Percentiles rank a stretch among this genome's conserved stretches.
These are phyloP conservation scores for Fusarium sp. DNA, from an alignment of 2,329 filamentous ascomycete species.

Conservation along the genomic window DNA sequence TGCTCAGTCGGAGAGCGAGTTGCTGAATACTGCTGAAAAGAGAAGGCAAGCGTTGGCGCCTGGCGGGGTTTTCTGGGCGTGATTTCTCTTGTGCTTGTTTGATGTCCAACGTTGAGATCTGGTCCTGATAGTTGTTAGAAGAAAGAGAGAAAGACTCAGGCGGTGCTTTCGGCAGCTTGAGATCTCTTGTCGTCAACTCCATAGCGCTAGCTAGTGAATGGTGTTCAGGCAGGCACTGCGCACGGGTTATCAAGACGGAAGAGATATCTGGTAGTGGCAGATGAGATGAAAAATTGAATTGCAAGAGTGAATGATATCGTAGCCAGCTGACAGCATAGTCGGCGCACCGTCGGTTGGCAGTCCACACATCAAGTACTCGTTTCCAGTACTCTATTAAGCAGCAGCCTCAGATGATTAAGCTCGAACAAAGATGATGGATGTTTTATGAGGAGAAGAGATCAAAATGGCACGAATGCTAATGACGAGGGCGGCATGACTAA, in stretches of 20 bases:
- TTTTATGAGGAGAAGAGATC: not conserved
- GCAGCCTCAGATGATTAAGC: not conserved
- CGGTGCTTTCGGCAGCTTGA: no score
- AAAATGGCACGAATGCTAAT: not conserved
- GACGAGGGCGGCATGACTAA: conserved; percentile 8
- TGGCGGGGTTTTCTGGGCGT: not conserved
- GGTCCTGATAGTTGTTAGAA: conserved; percentile 16
- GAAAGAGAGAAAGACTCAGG: not conserved
- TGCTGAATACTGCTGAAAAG: not conserved
- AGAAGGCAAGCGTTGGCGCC: not conserved
- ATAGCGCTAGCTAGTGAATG: conserved; percentile 4
- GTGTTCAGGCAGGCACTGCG: not conserved
- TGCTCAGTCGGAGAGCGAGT: not conserved
- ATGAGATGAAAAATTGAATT: not conserved
- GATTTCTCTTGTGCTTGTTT: not conserved
- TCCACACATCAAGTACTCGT: not conserved
- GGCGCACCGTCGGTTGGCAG: not conserved
- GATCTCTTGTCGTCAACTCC: not conserved
- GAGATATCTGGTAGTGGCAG: not conserved
- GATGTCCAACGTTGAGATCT: not conserved
- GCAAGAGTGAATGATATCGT: not conserved
- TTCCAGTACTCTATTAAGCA: not conserved
- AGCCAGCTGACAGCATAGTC: not conserved
- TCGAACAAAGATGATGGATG: not conserved
- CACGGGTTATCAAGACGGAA: not conserved